A percentile compares a stretch with the other conserved stretches of the same genome.
These are phyloP conservation scores for Oryza punctata DNA, from an alignment of 176 grass and related monocot genomes.

Conservation along the genomic window DNA sequence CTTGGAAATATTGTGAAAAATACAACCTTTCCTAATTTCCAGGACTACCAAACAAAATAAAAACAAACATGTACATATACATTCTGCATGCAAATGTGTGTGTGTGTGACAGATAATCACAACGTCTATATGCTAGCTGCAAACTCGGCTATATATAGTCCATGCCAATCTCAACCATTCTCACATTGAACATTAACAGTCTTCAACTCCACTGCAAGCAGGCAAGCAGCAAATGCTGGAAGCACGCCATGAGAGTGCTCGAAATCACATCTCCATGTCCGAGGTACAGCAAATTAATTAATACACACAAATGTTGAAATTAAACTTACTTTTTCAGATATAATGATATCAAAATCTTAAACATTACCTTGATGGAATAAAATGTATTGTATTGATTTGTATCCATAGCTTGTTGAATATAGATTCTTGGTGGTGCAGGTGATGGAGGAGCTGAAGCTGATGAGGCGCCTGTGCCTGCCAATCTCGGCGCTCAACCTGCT, in stretches of 20 bases:
- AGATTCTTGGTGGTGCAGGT: neutral
- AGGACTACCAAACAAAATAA: too few species aligned
- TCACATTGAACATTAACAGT: neutral
- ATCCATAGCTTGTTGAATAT: too few species aligned
- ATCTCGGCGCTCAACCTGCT: conserved; percentile 18
- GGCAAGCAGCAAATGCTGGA: neutral
- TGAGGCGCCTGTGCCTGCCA: neutral
- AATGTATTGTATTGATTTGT: too few species aligned
- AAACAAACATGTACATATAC: too few species aligned
- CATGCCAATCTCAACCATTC: neutral
- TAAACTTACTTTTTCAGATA: too few species aligned
- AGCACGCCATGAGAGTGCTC: neutral
- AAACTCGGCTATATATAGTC: neutral
- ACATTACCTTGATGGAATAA: too few species aligned
- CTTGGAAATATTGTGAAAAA: too few species aligned
- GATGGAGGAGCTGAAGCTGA: neutral
- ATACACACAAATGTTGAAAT: neutral
- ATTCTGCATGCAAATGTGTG: too few species aligned
- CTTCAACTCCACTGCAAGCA: neutral
- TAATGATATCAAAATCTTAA: too few species aligned
- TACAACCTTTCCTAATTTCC: too few species aligned
- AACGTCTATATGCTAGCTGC: too few species aligned
- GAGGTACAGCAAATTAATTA: neutral
- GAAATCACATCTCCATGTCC: neutral
- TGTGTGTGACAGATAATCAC: too few species aligned